Conservation (phyloP, 148 eudicot genomes). For the Persicaria maculosa region DNA sequence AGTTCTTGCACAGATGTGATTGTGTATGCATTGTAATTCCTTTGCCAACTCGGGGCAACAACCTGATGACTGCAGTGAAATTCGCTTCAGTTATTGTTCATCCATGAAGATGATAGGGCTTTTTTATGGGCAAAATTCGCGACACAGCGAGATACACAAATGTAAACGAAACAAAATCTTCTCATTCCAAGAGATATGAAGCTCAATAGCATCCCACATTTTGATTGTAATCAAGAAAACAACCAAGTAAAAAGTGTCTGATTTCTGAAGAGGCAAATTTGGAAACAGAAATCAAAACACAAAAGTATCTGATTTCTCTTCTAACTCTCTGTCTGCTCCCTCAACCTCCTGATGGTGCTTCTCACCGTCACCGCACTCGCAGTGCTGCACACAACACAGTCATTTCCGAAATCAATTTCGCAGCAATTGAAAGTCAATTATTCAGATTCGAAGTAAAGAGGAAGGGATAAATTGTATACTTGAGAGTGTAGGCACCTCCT, state of each 20-base stretch:
- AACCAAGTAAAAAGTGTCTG: not conserved
- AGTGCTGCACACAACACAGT: slow-evolving; percentile 38
- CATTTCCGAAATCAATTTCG: not conserved
- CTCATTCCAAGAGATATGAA: not conserved
- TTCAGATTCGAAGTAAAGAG: not conserved
- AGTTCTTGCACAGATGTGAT: too few species aligned
- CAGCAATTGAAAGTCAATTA: not conserved
- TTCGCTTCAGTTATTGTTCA: too few species aligned
- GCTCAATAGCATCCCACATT: not conserved
- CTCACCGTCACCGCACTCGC: slow-evolving; percentile 89
- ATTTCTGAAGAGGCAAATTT: not conserved
- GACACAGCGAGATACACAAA: too few species aligned
- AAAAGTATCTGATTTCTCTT: not conserved
- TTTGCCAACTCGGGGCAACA: too few species aligned
- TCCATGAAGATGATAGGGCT: too few species aligned
- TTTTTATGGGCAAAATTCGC: too few species aligned
- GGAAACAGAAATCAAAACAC: not conserved
- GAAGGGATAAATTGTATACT: slow-evolving; percentile 9
- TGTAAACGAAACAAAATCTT: not conserved
- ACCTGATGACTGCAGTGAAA: too few species aligned
- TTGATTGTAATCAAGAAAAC: not conserved
- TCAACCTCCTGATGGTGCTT: slow-evolving; percentile 86
- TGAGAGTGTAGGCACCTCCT: slow-evolving; percentile 93
- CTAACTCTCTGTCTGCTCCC: slow-evolving; percentile 85
- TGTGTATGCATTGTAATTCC: too few species aligned